Evolutionary conservation across 345 rosid genomes (phyloP).

Genomic region (Barbarea vulgaris): DNA sequence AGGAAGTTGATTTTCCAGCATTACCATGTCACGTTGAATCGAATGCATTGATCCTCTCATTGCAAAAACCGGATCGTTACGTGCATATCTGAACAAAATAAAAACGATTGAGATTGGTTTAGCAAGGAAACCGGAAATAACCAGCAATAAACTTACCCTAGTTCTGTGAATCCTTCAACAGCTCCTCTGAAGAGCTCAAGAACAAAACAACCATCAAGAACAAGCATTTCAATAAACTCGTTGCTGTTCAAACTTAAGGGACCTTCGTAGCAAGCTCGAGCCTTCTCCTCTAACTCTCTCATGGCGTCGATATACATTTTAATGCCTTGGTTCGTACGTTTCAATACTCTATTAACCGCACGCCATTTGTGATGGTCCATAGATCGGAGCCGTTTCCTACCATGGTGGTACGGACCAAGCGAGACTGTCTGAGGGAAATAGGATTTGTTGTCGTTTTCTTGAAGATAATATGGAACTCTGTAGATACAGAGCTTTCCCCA

Average conservation of each 20-base stretch:
- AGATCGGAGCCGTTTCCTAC: slow-evolving; percentile 62
- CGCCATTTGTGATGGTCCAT: slow-evolving; percentile 93
- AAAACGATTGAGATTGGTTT: slow-evolving; percentile 1
- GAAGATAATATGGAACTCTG: slow-evolving; percentile 38
- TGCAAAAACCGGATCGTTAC: slow-evolving; percentile 78
- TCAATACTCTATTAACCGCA: slow-evolving; percentile 61
- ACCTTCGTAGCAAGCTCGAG: slow-evolving; percentile 74
- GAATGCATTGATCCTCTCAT: slow-evolving; percentile 94
- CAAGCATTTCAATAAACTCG: slow-evolving; percentile 83
- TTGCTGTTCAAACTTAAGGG: slow-evolving; percentile 56
- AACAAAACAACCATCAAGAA: slow-evolving; percentile 82
- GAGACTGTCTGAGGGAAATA: slow-evolving; percentile 79
- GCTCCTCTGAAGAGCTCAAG: slow-evolving; percentile 80
- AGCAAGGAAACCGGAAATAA: neutral
- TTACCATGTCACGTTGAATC: slow-evolving; percentile 85
- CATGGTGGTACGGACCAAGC: slow-evolving; percentile 83
- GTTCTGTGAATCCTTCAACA: slow-evolving; percentile 63
- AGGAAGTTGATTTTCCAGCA: slow-evolving; percentile 88
- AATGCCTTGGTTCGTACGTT: slow-evolving; percentile 60
- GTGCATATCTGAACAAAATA: slow-evolving; percentile 45
- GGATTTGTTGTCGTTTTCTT: slow-evolving; percentile 72
- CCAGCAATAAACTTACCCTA: slow-evolving; percentile 42
- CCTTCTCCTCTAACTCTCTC: slow-evolving; percentile 69
- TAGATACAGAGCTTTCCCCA: slow-evolving; percentile 58
- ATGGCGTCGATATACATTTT: slow-evolving; percentile 58